Conservation (phyloP, 2,329 filamentous ascomycete genomes). For the Zasmidium angulare region DNA sequence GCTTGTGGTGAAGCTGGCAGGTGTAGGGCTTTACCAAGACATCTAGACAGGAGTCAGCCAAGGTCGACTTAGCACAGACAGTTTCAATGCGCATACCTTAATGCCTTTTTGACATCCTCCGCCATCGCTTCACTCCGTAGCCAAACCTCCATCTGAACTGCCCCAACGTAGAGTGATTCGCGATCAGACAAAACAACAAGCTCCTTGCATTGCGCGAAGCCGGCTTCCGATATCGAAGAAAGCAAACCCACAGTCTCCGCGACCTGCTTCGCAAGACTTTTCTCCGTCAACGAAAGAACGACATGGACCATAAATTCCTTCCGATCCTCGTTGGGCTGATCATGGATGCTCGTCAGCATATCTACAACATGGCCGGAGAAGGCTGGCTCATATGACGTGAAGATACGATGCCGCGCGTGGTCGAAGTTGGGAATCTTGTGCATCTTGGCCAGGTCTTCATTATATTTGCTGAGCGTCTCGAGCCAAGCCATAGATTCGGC, state of each 20-base stretch:
- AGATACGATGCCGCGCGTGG: background rate
- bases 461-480: background rate
- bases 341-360: background rate
- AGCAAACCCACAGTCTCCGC: background rate
- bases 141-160: conserved; percentile 8
- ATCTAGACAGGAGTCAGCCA: background rate
- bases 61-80: no score
- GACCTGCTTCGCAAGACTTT: background rate
- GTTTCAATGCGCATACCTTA: background rate
- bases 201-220: conserved; percentile 3
- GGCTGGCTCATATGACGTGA: background rate
- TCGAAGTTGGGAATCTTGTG: background rate
- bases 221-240: background rate
- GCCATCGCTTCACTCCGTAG: background rate
- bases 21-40: background rate
- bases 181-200: background rate
- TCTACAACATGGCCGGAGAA: background rate
- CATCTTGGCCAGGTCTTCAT: background rate
- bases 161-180: conserved; percentile 3
- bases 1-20: background rate
- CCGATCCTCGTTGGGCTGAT: background rate
- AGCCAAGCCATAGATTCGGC: background rate
- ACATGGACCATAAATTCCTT: background rate
- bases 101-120: background rate
- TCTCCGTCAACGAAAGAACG: background rate